A percentile compares a stretch with the other conserved stretches of the same genome.
Conservation (phyloP, 2,329 filamentous ascomycete species). For the Diaporthe sp. region DNA sequence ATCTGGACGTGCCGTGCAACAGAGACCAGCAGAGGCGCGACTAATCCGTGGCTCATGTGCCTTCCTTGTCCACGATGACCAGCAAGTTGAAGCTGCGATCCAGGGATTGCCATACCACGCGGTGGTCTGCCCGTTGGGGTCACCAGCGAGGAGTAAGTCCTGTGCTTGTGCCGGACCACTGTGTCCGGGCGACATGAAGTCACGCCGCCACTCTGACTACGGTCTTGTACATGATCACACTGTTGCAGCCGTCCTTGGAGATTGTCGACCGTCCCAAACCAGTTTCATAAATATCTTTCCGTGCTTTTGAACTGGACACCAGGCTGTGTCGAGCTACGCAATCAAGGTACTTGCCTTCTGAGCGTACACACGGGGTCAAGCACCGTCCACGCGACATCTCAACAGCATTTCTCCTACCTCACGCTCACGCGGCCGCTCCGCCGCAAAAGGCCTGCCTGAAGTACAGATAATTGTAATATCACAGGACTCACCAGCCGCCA, state of each 20-base stretch:
- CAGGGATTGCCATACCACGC: background rate
- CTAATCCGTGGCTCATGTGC: background rate
- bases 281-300: background rate
- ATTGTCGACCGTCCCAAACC: background rate
- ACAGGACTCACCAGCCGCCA: background rate
- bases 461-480: background rate
- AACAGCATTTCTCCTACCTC: background rate
- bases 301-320: background rate
- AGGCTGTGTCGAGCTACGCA: background rate
- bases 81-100: background rate
- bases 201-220: background rate
- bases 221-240: background rate
- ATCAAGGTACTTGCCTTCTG: background rate
- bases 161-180: background rate
- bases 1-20: background rate
- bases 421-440: background rate
- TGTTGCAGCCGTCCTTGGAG: background rate
- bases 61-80: background rate
- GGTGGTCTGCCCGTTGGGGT: background rate
- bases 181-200: background rate
- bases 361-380: slow-evolving; percentile 4
- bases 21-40: background rate
- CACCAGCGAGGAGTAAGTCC: background rate
- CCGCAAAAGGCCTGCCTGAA: background rate
- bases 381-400: slow-evolving; percentile 11